These are phyloP conservation scores for Conticribra weissflogii DNA, from an alignment of 108 stramenopile species.

Conservation along the genomic window DNA sequence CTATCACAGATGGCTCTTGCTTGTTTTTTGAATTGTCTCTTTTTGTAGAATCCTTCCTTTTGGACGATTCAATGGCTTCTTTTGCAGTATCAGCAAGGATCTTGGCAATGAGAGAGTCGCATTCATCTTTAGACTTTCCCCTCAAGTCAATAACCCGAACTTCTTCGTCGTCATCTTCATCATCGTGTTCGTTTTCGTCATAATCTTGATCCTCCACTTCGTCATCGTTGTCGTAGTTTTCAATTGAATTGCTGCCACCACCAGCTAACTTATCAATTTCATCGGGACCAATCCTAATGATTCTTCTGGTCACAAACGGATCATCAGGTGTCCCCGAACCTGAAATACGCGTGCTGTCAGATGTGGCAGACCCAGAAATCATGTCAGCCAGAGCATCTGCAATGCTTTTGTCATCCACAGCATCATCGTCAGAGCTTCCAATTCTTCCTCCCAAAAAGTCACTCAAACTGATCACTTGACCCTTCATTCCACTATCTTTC, in stretches of 20 bases:
- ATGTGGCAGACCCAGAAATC: constrained; percentile 10
- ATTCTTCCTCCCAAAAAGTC: constrained; percentile 29
- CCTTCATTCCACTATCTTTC: constrained; percentile 38
- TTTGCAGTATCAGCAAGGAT: constrained; percentile 37
- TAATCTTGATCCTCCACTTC: constrained; percentile 25
- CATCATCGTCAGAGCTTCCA: constrained; percentile 27
- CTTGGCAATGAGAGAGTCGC: constrained; percentile 44
- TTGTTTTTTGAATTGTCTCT: not conserved
- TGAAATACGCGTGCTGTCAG: constrained; percentile 28
- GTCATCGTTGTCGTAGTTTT: constrained; percentile 32
- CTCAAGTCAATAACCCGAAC: constrained; percentile 32
- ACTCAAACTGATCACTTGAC: constrained; percentile 33
- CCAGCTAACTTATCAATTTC: constrained; percentile 27
- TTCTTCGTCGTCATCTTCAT: constrained; percentile 22
- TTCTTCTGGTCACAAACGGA: constrained; percentile 36
- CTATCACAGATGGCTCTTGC: constrained; percentile 1
- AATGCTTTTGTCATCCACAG: constrained; percentile 12
- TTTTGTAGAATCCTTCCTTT: constrained; percentile 37
- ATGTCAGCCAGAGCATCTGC: constrained; percentile 40
- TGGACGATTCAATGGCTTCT: constrained; percentile 27
- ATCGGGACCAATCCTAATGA: constrained; percentile 45
- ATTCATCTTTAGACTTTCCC: constrained; percentile 41
- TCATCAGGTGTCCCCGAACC: constrained; percentile 44
- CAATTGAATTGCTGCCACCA: not conserved
- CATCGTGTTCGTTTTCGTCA: constrained; percentile 45